A percentile compares a stretch with the other conserved stretches of the same genome.
phyloP scores from a whole-genome alignment of 371 early-diverging fungal genomes.

The Mucor plumbeus region DNA sequence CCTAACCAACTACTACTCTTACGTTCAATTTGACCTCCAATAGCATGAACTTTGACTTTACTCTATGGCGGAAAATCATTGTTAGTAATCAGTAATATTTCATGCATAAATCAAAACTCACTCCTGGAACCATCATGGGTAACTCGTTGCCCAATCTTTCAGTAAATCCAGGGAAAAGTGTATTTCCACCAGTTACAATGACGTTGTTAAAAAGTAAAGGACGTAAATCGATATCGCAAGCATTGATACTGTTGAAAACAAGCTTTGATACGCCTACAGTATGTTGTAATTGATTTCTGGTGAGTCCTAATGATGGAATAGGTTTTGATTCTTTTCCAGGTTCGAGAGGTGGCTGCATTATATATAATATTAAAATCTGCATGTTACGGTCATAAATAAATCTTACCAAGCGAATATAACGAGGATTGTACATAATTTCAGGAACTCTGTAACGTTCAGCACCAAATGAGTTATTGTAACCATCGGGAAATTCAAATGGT shows the following conservation, averaged over 20 bases:
- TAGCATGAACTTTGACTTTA: constrained; percentile 81
- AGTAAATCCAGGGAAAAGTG: constrained; percentile 83
- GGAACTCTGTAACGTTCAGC: constrained; percentile 81
- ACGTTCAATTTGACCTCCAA: constrained; percentile 81
- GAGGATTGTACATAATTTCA: constrained; percentile 77
- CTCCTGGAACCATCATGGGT: constrained; percentile 68
- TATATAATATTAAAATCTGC: neutral
- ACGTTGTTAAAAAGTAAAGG: constrained; percentile 80
- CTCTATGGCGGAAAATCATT: constrained; percentile 43
- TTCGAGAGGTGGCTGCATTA: constrained; percentile 22
- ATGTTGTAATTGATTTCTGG: constrained; percentile 43
- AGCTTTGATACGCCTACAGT: constrained; percentile 69
- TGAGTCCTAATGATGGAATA: constrained; percentile 36
- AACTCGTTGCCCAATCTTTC: constrained; percentile 85
- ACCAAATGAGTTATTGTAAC: constrained; percentile 86
- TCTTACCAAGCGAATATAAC: constrained; percentile 18
- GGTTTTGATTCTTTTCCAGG: constrained; percentile 25
- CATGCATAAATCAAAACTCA: constrained; percentile 42
- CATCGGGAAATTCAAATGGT: constrained; percentile 94
- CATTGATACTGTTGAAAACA: constrained; percentile 68
- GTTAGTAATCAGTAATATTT: neutral
- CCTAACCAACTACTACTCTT: constrained; percentile 95
- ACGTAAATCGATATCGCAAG: constrained; percentile 89
- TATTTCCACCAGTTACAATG: constrained; percentile 90
- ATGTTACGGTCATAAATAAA: neutral